These are phyloP conservation scores for Pinus tabuliformis DNA, from an alignment of 75 land plant species.

Conservation along the genomic window DNA sequence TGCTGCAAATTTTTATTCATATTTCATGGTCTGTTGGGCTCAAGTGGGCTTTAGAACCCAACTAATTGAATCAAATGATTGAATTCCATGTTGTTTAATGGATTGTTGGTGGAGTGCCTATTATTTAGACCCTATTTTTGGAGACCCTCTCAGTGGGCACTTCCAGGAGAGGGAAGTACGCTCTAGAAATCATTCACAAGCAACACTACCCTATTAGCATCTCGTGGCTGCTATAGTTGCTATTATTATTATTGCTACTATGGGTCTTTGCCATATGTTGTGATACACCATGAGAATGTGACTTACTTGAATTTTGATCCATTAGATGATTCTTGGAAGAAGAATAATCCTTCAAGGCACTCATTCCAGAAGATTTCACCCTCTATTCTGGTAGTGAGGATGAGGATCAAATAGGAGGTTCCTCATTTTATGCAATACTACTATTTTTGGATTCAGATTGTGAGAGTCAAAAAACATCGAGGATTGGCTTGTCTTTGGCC, in stretches of 20 bases:
- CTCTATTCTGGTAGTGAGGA: not conserved
- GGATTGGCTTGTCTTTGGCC: too few relatives aligned
- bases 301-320: constrained; percentile 7
- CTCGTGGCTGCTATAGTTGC: not conserved
- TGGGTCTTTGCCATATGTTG: not conserved
- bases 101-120: constrained; percentile 24
- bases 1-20: not conserved
- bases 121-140: constrained; percentile 26
- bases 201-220: not conserved
- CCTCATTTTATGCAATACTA: too few relatives aligned
- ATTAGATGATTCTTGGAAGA: not conserved
- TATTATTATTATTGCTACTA: not conserved
- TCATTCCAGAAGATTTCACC: not conserved
- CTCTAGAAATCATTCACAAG: constrained; percentile 3
- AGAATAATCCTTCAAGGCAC: too few relatives aligned
- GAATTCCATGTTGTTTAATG: constrained; percentile 9
- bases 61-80: too few relatives aligned
- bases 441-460: too few relatives aligned
- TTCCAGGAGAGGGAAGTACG: not conserved
- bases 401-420: too few relatives aligned
- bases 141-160: constrained; percentile 19
- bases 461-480: too few relatives aligned
- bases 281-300: not conserved
- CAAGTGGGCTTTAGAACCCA: not conserved
- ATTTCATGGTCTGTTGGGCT: not conserved